Evolutionary conservation across 257 asterid genomes (phyloP).

Genomic region (Solanum bulbocastanum): DNA sequence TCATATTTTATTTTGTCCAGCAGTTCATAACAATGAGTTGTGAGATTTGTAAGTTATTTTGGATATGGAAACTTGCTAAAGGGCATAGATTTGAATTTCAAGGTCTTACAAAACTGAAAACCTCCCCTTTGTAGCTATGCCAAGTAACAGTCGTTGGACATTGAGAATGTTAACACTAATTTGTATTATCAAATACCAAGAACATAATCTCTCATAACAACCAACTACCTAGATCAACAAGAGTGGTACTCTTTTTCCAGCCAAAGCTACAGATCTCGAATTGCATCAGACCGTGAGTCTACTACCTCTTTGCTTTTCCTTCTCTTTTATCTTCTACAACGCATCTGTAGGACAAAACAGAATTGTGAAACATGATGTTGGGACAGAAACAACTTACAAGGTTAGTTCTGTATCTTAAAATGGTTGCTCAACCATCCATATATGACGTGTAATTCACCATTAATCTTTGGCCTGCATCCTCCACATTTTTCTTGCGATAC

Average conservation of each 20-base stretch:
- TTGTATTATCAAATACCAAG: neutral
- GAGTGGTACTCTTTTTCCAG: neutral
- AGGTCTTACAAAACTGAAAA: neutral
- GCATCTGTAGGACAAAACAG: neutral
- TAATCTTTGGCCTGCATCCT: slow-evolving; percentile 48
- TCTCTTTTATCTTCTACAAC: slow-evolving; percentile 72
- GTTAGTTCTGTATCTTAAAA: neutral
- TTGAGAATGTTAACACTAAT: neutral
- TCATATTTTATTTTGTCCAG: neutral
- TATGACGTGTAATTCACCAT: slow-evolving; percentile 76
- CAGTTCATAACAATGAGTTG: neutral
- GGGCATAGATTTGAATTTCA: neutral
- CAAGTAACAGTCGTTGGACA: neutral
- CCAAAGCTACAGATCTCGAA: neutral
- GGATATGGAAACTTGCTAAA: neutral
- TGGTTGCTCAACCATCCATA: slow-evolving; percentile 64
- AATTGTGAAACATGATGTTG: neutral
- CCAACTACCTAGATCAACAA: neutral
- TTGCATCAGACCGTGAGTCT: neutral
- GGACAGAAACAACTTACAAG: neutral
- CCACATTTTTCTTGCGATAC: slow-evolving; percentile 67
- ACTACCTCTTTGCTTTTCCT: slow-evolving; percentile 73
- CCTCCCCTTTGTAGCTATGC: neutral
- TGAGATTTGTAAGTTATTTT: neutral
- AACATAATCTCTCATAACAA: neutral